Percentiles rank a stretch among this genome's conserved stretches.
Evolutionary conservation across 768 basidiomycete genomes (phyloP).

Genomic region (Kwoniella sp.): DNA sequence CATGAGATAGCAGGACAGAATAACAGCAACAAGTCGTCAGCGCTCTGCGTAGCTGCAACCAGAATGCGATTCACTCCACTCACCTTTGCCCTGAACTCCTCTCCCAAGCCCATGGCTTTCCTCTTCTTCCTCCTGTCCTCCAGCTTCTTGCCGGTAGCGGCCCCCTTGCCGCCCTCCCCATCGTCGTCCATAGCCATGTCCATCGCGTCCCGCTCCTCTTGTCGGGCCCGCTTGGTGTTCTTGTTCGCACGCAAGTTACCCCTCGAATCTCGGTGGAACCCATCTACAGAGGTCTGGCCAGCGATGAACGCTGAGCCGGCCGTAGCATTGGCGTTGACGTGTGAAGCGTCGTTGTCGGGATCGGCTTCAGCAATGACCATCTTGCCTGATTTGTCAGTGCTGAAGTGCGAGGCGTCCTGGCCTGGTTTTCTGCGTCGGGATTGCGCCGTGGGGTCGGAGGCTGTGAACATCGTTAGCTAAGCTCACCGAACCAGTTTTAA

Average conservation of each 20-base stretch:
- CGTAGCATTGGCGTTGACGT: conserved; percentile 21
- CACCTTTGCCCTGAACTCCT: conserved; percentile 96
- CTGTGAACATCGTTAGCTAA: conserved; percentile 5
- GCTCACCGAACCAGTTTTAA: neutral
- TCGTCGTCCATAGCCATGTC: conserved; percentile 76
- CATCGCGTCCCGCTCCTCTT: conserved; percentile 66
- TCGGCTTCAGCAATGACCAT: conserved; percentile 53
- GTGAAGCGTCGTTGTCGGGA: conserved; percentile 58
- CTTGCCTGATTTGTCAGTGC: conserved; percentile 67
- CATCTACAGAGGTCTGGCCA: conserved; percentile 79
- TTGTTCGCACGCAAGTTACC: conserved; percentile 95
- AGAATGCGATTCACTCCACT: conserved; percentile 38
- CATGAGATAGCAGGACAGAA: neutral
- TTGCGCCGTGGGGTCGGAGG: conserved; percentile 43
- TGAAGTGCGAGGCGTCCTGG: conserved; percentile 82
- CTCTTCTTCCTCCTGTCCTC: conserved; percentile 61
- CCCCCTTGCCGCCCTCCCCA: conserved; percentile 41
- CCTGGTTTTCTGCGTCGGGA: conserved; percentile 70
- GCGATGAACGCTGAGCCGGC: conserved; percentile 77
- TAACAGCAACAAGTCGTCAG: no score
- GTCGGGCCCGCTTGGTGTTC: conserved; percentile 88
- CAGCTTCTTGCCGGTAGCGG: conserved; percentile 56
- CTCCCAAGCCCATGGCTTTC: conserved; percentile 65
- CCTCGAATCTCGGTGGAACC: conserved; percentile 78
- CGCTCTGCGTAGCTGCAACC: no score